Conservation (phyloP, 495 filamentous ascomycete species). For the Neurospora terricola region DNA sequence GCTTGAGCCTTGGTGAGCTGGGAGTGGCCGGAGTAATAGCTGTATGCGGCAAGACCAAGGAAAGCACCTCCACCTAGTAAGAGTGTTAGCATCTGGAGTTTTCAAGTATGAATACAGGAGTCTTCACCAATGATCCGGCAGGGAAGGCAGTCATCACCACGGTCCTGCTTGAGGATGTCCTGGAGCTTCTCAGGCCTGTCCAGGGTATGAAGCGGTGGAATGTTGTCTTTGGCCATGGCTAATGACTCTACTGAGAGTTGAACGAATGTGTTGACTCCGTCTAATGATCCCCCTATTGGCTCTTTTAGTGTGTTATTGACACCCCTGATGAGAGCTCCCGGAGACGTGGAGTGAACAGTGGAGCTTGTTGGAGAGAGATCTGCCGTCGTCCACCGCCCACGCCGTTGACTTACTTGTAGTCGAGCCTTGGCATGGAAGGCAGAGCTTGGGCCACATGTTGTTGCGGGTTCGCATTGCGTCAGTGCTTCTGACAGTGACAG, state of each 20-base stretch:
- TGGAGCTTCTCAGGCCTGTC: constrained; percentile 43
- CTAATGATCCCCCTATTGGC: neutral
- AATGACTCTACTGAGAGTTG: neutral
- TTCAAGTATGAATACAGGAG: neutral
- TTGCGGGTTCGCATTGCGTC: constrained; percentile 15
- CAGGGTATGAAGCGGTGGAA: constrained; percentile 30
- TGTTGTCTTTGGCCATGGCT: constrained; percentile 31
- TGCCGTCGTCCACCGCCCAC: constrained; percentile 3
- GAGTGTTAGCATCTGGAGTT: neutral
- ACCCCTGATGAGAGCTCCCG: neutral
- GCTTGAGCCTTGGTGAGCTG: constrained; percentile 63
- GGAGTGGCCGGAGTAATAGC: constrained; percentile 66
- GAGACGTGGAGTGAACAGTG: neutral
- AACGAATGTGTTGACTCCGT: neutral
- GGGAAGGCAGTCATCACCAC: constrained; percentile 56
- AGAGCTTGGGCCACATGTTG: neutral
- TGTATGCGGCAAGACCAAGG: constrained; percentile 81
- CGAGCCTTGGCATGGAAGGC: neutral
- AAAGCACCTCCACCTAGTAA: constrained; percentile 62
- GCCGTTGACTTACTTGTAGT: neutral
- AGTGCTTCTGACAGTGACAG: constrained; percentile 8
- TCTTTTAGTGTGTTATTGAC: neutral
- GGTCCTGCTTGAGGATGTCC: constrained; percentile 48
- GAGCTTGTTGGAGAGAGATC: neutral
- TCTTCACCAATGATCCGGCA: constrained; percentile 57